Base-by-base conservation (phyloP, 176 grass and related monocot genomes). In the Tuctoria greenei region DNA sequence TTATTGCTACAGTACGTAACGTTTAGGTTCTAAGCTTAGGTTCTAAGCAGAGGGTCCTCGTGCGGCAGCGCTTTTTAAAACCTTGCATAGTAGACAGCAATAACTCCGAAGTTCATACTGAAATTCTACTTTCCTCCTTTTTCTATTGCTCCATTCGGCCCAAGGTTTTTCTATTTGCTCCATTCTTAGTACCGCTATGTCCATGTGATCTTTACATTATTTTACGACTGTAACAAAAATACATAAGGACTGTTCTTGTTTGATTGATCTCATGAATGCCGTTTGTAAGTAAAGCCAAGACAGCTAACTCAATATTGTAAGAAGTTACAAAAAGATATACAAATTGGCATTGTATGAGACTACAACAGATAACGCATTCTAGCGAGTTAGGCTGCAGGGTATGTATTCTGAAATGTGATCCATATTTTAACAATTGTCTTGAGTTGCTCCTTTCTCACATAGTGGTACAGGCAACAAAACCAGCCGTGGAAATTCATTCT, bases 351-450 rank as follows among this genome's bases (percentile, higher is more conserved):
- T 60, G 13, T 75, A 38, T 67, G 20, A 62, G 44, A 54, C 69
- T 81, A 86, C 65, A 86, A n/a, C 18, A 57, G 28, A 76, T 20
- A 81, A 45, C 38, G 46, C 65, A 81, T 26, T 49, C 69, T 69
- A 4, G 16, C 15, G 21, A 10, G 5, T 10, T 67, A 31, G 2
- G 10, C 18, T 50, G 41, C 69, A 60, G 28, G 17, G 54, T 21
- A 21, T 61, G 63, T 23, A 26, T 64, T 71, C 16, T 28, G n/a
- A 70, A 71, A 63, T 76, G 26, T 2, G 20, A 54, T 54, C 16
- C 51, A 61, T 64, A 64, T 71, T 74, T 81, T n/a, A 44, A 71
- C n/a, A 63, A 18, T 44, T 63, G 10, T 63, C 6, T 60, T 73
- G 46, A 49, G 73, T 41, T 57, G 39, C 66, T 27, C 28, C 26